Conservation (phyloP, 257 asterid genomes). For the Rhazya stricta region DNA sequence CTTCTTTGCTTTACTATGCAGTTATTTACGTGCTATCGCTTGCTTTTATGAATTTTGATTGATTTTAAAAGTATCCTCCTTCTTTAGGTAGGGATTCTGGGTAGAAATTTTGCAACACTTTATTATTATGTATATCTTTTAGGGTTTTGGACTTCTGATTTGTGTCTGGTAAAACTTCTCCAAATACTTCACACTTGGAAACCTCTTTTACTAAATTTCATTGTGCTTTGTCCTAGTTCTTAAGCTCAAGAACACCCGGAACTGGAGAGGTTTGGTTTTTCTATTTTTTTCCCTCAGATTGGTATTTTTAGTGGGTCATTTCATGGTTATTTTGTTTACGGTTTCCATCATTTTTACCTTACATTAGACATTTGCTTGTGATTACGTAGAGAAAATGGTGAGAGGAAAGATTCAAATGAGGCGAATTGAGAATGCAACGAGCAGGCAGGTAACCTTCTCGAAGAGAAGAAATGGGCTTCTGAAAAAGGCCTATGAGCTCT, state of each 20-base stretch:
- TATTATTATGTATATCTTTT: conserved; percentile 10
- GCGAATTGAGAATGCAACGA: conserved; percentile 55
- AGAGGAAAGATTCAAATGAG: conserved; percentile 71
- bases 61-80: conserved; percentile 2
- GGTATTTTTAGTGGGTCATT: not conserved
- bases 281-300: not conserved
- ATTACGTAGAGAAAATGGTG: conserved; percentile 40
- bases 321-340: not conserved
- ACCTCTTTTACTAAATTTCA: not conserved
- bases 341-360: not conserved
- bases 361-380: not conserved
- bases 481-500: conserved; percentile 74
- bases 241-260: conserved; percentile 2
- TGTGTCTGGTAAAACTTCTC: not conserved
- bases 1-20: not conserved
- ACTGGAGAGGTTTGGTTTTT: not conserved
- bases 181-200: not conserved
- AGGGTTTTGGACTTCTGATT: conserved; percentile 31
- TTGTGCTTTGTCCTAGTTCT: conserved; percentile 1
- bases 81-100: conserved; percentile 26
- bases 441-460: conserved; percentile 67
- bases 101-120: conserved; percentile 9
- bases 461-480: conserved; percentile 62
- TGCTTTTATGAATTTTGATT: conserved; percentile 7
- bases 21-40: not conserved